Conservation (phyloP, 2,329 filamentous ascomycete genomes). For the Fusarium domesticum region DNA sequence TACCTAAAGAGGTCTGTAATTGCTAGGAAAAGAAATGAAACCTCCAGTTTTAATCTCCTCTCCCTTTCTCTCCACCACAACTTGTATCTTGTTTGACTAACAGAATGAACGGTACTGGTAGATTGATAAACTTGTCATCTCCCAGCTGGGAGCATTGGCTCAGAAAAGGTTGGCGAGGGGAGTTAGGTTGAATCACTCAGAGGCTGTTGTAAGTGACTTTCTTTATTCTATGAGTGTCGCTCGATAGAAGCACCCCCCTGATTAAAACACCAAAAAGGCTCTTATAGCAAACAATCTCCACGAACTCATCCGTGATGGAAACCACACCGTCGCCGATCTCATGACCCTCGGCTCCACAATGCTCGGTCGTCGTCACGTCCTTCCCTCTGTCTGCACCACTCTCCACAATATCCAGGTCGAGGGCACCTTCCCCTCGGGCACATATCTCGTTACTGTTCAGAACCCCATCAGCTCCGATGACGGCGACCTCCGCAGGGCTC, state of each 20-base stretch:
- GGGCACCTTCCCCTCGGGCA: conserved; percentile 86
- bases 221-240: neutral
- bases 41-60: no score
- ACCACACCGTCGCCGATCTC: conserved; percentile 86
- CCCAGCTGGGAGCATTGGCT: conserved; percentile 81
- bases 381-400: conserved; percentile 75
- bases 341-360: conserved; percentile 90
- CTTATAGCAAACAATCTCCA: conserved; percentile 87
- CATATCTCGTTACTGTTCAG: conserved; percentile 92
- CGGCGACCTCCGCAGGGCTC: conserved; percentile 77
- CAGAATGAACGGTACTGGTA: conserved; percentile 38
- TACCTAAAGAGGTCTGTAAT: conserved; percentile 46
- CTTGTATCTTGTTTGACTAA: conserved; percentile 12
- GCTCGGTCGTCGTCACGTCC: conserved; percentile 88
- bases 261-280: conserved; percentile 46
- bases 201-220: conserved; percentile 64
- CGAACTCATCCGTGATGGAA: conserved; percentile 95
- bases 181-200: conserved; percentile 83
- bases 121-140: conserved; percentile 95
- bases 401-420: conserved; percentile 88
- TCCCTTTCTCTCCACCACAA: conserved; percentile 9
- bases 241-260: conserved; percentile 1
- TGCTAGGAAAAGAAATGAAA: no score
- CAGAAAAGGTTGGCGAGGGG: conserved; percentile 85
- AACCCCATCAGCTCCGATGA: conserved; percentile 83